phyloP scores from a whole-genome alignment of 768 basidiomycete species.

The Lactarius hatsudake region DNA sequence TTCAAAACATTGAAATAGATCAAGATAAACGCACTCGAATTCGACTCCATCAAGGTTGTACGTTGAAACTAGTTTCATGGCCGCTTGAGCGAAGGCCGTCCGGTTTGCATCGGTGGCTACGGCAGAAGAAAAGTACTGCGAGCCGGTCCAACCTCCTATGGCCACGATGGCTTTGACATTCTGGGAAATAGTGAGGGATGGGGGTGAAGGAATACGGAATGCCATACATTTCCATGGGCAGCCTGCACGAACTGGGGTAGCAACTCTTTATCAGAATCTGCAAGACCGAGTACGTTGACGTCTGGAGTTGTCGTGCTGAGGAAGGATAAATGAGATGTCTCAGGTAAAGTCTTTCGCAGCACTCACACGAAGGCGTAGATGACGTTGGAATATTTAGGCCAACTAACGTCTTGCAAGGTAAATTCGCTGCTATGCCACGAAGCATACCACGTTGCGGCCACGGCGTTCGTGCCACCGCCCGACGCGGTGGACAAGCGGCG shows the following conservation, averaged over 20 bases:
- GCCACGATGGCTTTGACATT: conserved; percentile 20
- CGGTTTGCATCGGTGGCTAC: conserved; percentile 18
- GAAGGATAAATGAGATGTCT: background rate
- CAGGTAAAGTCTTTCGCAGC: background rate
- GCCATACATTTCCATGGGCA: conserved; percentile 28
- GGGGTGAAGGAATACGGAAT: background rate
- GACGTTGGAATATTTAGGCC: conserved; percentile 54
- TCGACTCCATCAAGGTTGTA: conserved; percentile 24
- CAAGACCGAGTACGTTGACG: conserved; percentile 29
- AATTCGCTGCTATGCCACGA: conserved; percentile 46
- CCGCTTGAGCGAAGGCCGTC: conserved; percentile 15
- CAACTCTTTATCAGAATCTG: conserved; percentile 29
- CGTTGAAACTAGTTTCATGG: background rate
- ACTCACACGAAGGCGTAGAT: conserved; percentile 65
- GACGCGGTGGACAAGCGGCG: background rate
- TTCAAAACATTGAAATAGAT: background rate
- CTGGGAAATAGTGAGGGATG: conserved; percentile 2
- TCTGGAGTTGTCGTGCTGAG: conserved; percentile 21
- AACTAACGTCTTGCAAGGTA: conserved; percentile 46
- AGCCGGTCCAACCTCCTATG: conserved; percentile 24
- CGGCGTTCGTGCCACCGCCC: background rate
- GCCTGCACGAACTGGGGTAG: conserved; percentile 29
- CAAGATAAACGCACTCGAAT: conserved; percentile 14
- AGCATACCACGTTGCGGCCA: conserved; percentile 56
- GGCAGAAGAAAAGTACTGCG: conserved; percentile 20